Evolutionary conservation across 768 basidiomycete genomes (phyloP).

Genomic region (Flagelloscypha sp.): DNA sequence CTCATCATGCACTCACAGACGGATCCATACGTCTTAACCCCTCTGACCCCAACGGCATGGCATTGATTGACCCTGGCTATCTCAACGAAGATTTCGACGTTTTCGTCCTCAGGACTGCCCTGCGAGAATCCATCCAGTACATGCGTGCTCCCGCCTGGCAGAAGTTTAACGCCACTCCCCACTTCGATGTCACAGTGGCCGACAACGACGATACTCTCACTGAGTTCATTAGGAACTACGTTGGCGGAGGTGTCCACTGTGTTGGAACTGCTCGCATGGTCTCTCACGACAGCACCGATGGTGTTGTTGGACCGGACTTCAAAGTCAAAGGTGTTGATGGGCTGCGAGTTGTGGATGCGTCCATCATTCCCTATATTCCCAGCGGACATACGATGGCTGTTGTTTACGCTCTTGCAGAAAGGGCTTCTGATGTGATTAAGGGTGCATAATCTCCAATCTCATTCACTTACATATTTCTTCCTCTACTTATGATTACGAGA

Average conservation of each 20-base stretch:
- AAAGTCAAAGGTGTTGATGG: conserved; percentile 21
- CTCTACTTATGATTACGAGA: too few relatives aligned
- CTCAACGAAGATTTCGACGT: conserved; percentile 25
- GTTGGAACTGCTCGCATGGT: conserved; percentile 8
- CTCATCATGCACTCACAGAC: conserved; percentile 15
- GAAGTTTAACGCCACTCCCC: too few relatives aligned
- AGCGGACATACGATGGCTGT: conserved; percentile 1
- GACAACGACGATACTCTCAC: conserved; percentile 4
- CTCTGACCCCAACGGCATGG: conserved; percentile 35
- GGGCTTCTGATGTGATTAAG: conserved; percentile 3
- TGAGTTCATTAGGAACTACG: conserved; percentile 3
- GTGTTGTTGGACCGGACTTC: conserved; percentile 23
- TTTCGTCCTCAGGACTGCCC: conserved; percentile 9
- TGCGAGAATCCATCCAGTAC: conserved; percentile 22
- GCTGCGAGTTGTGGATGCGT: conserved; percentile 23
- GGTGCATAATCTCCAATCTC: too few relatives aligned
- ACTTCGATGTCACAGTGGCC: too few relatives aligned
- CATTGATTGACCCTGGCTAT: conserved; percentile 43
- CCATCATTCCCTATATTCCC: conserved; percentile 9
- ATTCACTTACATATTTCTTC: too few relatives aligned
- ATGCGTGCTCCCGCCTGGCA: conserved; percentile 17
- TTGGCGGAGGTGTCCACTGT: background rate
- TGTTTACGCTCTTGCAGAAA: conserved; percentile 3
- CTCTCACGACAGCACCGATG: conserved; percentile 5
- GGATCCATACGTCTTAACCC: conserved; percentile 32